Base-by-base conservation (phyloP, 129 eudicot species). In the Scalesia atractyloides region DNA sequence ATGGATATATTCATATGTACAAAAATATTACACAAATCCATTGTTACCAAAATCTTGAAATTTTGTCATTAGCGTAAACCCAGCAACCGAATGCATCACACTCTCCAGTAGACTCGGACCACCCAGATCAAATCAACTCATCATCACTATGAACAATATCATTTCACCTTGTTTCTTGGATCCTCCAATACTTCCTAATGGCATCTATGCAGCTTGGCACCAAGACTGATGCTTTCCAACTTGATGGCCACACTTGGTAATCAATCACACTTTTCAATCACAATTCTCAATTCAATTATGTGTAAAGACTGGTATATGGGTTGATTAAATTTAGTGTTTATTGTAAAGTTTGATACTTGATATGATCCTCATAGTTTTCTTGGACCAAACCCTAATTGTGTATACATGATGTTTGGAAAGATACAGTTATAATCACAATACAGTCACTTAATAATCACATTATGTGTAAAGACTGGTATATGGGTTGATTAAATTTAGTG, bases 121-220 rank as follows among this genome's bases (percentile, higher is more conserved):
- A 36, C 78, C 20, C 66, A 33, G 66, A 61, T 50, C 65, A 20
- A 16, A 30, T 30, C 26, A 24, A 24, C 26, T 24, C 26, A 56
- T 44, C 17, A 30, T 9, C 19, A 34, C 30, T 24, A 48, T 61
- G 22, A 33, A 39, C 53, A 76, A 57, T 54, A 19, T 8, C 7
- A 43, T 73, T 16, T 44, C 71, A 56, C 74, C 53, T 41, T 74
- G 57, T 56, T 61, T 66, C 4, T 54, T 24, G 11, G 66, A 69
- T 26, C 62, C 7, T 26, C 0, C 13, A 43, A 13, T 22, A 33
- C 16, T 22, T 61, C 66, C 36, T 9, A 36, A 87, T 88, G 94
- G 88, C 90, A 14, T 82, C 41, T 66, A 66, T 88, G 88, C 81
- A 80, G 76, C 78, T 88, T 47, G 94, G 94, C 72, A 80, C 94